Percentiles rank a stretch among this genome's conserved stretches.
Evolutionary conservation across 106 monocot species (phyloP).

Genomic region (Xerophyta viscosa): DNA sequence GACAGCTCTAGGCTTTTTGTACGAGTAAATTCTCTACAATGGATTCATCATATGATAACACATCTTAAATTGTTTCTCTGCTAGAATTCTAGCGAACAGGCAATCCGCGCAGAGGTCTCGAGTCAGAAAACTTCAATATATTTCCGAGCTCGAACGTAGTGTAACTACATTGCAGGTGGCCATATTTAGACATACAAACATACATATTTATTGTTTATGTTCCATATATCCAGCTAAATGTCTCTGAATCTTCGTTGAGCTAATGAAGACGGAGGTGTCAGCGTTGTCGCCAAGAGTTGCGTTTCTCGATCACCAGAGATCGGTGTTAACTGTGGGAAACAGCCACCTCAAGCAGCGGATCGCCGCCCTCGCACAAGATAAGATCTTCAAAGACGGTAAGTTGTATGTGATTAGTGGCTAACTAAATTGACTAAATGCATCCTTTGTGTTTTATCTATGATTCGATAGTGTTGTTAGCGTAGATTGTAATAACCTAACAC

Average conservation of each 20-base stretch:
- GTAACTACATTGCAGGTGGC: slow-evolving; percentile 67
- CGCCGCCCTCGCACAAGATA: slow-evolving; percentile 90
- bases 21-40: no score
- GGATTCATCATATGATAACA: no score
- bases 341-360: slow-evolving; percentile 94
- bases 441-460: no score
- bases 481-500: no score
- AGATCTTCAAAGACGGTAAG: slow-evolving; percentile 94
- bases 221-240: no score
- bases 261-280: slow-evolving; percentile 74
- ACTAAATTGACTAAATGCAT: no score
- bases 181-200: no score
- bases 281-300: slow-evolving; percentile 85
- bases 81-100: slow-evolving; percentile 75
- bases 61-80: no score
- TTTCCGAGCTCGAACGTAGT: slow-evolving; percentile 70
- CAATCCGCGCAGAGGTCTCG: slow-evolving; percentile 80
- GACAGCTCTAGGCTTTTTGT: no score
- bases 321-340: slow-evolving; percentile 75
- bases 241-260: no score
- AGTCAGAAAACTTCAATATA: slow-evolving; percentile 77
- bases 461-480: no score
- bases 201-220: no score
- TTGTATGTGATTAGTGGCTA: background rate
- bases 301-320: slow-evolving; percentile 90